phyloP scores from a whole-genome alignment of 2,329 filamentous ascomycete genomes.

The Penicillium brevicompactum region DNA sequence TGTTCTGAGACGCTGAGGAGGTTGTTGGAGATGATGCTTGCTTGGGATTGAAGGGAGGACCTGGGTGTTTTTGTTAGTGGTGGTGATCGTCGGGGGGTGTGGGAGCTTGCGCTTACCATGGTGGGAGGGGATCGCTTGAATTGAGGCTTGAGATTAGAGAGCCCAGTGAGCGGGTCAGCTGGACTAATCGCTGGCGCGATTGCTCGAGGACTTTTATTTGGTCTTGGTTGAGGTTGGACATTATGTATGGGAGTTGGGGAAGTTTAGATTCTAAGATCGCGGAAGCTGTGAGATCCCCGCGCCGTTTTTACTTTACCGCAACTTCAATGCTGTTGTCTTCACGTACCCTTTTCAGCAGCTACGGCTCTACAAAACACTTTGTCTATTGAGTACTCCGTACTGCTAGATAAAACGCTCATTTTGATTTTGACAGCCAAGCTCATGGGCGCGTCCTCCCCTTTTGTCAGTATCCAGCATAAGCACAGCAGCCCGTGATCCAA shows the following conservation, averaged over 20 bases:
- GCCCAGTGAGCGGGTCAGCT: slow-evolving; percentile 68
- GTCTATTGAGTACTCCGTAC: neutral
- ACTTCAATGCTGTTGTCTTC: neutral
- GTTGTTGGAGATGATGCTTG: slow-evolving; percentile 71
- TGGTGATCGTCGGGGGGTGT: neutral
- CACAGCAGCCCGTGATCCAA: slow-evolving; percentile 11
- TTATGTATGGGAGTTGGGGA: neutral
- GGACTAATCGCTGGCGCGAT: slow-evolving; percentile 67
- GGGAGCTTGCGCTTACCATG: slow-evolving; percentile 56
- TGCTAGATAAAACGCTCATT: neutral
- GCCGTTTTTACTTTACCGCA: neutral
- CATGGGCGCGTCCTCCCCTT: neutral
- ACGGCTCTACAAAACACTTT: too few species aligned
- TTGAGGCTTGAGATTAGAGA: slow-evolving; percentile 65
- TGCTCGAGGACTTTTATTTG: slow-evolving; percentile 68
- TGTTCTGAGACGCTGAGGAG: slow-evolving; percentile 67
- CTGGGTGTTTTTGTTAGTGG: slow-evolving; percentile 42
- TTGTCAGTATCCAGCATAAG: neutral
- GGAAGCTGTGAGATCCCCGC: neutral
- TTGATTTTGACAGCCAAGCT: neutral
- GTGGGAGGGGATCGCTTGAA: slow-evolving; percentile 66
- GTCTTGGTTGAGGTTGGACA: slow-evolving; percentile 42
- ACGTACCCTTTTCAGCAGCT: too few species aligned
- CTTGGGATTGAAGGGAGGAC: slow-evolving; percentile 70
- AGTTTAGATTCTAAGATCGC: slow-evolving; percentile 2